Evolutionary conservation across 371 early-diverging fungal species (phyloP).

Genomic region (Sporodiniella umbellata): DNA sequence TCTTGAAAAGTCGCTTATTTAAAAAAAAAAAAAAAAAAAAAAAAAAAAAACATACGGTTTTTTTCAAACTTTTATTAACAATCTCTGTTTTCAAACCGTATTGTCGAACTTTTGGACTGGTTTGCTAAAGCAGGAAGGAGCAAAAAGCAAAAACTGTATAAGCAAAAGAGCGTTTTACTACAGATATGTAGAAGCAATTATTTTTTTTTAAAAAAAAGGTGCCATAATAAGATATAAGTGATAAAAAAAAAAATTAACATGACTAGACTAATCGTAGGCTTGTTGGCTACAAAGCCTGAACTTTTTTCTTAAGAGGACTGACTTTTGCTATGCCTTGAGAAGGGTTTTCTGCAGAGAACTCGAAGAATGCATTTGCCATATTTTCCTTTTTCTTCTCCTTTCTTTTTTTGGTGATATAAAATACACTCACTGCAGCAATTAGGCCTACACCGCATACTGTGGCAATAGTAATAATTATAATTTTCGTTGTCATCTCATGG

Average conservation of each 20-base stretch:
- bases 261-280: not conserved
- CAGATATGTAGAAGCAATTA: no score
- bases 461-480: slow-evolving; percentile 16
- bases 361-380: slow-evolving; percentile 33
- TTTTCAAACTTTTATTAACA: not conserved
- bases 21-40: not conserved
- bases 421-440: slow-evolving; percentile 15
- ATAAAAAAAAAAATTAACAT: no score
- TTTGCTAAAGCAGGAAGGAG: no score
- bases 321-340: slow-evolving; percentile 12
- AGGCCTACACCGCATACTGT: slow-evolving; percentile 17
- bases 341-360: slow-evolving; percentile 25
- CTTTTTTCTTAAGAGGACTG: slow-evolving; percentile 15
- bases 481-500: slow-evolving; percentile 2
- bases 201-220: no score
- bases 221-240: no score
- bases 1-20: not conserved
- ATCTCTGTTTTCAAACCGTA: not conserved
- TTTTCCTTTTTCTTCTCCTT: slow-evolving; percentile 29
- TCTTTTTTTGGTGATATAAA: slow-evolving; percentile 19
- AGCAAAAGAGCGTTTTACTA: no score
- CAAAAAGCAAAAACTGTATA: no score
- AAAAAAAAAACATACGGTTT: not conserved
- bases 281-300: slow-evolving; percentile 4
- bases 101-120: no score